phyloP scores from a whole-genome alignment of 352 stramenopile genomes.

The Phytophthora syringae region DNA sequence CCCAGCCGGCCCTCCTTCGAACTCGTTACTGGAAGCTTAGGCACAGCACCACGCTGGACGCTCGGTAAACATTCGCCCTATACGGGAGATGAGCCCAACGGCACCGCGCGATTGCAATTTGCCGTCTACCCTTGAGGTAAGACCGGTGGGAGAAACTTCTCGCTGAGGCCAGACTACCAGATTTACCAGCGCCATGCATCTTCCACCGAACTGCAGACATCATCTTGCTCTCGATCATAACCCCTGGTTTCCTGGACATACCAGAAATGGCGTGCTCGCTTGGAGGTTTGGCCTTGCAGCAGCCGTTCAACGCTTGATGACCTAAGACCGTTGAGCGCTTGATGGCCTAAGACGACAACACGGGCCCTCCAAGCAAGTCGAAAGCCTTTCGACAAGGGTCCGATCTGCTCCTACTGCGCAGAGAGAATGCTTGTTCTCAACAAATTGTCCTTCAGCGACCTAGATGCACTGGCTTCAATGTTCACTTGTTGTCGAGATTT shows the following conservation, averaged over 20 bases:
- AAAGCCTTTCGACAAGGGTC: no score
- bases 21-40: slow-evolving; percentile 11
- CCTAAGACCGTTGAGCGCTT: no score
- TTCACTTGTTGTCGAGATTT: no score
- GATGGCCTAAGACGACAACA: no score
- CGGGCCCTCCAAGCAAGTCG: no score
- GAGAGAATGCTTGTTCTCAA: no score
- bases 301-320: no score
- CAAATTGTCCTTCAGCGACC: no score
- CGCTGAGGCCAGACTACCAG: slow-evolving; percentile 6
- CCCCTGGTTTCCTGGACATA: background rate
- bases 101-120: background rate
- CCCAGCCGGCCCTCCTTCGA: background rate
- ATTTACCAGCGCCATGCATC: slow-evolving; percentile 8
- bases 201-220: background rate
- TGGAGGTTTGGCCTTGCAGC: no score
- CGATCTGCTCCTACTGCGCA: no score
- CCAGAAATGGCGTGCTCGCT: no score
- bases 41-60: slow-evolving; percentile 21
- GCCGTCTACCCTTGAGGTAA: background rate
- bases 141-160: background rate
- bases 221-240: background rate
- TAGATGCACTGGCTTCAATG: no score
- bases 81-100: slow-evolving; percentile 13
- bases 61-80: background rate